Evolutionary conservation across 2,329 filamentous ascomycete species (phyloP).

Genomic region (Fragosphaeria purpurea): DNA sequence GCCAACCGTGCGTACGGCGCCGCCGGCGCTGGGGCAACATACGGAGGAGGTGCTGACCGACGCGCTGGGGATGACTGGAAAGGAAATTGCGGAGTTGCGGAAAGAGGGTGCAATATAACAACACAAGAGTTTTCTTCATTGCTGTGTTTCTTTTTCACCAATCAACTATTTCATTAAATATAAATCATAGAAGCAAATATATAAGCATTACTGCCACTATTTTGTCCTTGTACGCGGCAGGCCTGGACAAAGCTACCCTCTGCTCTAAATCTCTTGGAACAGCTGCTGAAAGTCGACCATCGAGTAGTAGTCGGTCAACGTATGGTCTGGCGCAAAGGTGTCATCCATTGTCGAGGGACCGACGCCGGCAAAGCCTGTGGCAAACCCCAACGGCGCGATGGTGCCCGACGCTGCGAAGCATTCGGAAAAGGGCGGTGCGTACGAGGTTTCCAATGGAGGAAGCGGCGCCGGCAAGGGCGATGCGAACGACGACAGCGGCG

Average conservation of each 20-base stretch:
- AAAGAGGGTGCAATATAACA: not conserved
- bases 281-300: conserved; percentile 4
- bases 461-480: not conserved
- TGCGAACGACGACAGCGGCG: not conserved
- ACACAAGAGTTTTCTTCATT: too few relatives aligned
- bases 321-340: not conserved
- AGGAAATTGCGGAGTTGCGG: not conserved
- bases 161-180: not conserved
- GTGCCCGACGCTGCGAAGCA: not conserved
- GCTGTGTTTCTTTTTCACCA: too few relatives aligned
- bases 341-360: not conserved
- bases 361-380: not conserved
- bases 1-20: not conserved
- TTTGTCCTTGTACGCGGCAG: too few relatives aligned
- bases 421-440: not conserved
- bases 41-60: conserved; percentile 1
- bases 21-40: conserved; percentile 1
- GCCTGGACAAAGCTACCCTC: too few relatives aligned
- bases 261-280: not conserved
- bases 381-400: not conserved
- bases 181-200: too few relatives aligned
- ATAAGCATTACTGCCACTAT: too few relatives aligned
- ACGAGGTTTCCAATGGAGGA: not conserved
- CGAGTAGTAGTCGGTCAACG: conserved; percentile 1
- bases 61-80: not conserved